Percentiles rank a stretch among this genome's conserved stretches.
phyloP scores from a whole-genome alignment of 768 basidiomycete species.

The Megacollybia marginata region DNA sequence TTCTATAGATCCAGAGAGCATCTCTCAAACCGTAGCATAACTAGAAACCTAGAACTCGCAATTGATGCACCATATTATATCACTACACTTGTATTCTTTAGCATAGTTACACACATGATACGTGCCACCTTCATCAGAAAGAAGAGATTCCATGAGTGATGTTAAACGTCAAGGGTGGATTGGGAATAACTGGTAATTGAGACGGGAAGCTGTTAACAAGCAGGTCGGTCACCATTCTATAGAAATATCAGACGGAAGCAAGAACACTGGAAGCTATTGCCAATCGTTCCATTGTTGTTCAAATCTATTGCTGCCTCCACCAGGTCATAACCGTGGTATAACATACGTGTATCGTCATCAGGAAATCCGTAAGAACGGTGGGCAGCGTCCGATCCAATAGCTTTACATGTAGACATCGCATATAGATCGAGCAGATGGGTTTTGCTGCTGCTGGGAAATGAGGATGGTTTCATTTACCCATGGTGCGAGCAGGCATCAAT shows the following conservation, averaged over 20 bases:
- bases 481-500: conserved; percentile 24
- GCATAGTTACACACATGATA: too few species aligned
- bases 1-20: neutral
- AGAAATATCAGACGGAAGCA: neutral
- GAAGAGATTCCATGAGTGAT: conserved; percentile 31
- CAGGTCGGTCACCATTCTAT: conserved; percentile 33
- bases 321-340: neutral
- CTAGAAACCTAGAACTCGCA: too few species aligned
- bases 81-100: too few species aligned
- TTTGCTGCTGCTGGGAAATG: conserved; percentile 17
- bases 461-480: conserved; percentile 27
- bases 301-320: conserved; percentile 15
- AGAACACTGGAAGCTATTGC: conserved; percentile 9
- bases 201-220: conserved; percentile 25
- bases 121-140: conserved; percentile 15
- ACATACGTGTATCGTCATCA: conserved; percentile 30
- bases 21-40: neutral
- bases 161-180: conserved; percentile 26
- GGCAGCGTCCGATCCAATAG: conserved; percentile 30
- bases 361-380: conserved; percentile 30
- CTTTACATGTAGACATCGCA: conserved; percentile 28
- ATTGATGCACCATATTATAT: too few species aligned
- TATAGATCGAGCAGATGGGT: conserved; percentile 34
- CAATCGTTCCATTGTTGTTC: conserved; percentile 32
- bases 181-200: conserved; percentile 28